Evolutionary conservation across 768 basidiomycete species (phyloP).

Genomic region (Brasilioporus rufonigricans): DNA sequence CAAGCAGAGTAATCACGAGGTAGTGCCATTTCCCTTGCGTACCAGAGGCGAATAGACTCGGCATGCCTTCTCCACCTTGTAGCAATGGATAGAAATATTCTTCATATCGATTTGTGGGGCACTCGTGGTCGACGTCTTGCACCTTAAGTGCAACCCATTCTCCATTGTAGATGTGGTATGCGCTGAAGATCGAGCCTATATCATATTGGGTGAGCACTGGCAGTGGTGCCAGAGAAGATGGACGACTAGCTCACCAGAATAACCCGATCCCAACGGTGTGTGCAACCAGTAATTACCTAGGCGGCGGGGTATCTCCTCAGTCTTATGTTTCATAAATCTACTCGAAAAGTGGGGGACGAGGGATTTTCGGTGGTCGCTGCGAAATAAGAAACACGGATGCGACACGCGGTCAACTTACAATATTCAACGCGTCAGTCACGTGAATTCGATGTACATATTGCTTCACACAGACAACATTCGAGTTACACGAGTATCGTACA

Average conservation of each 20-base stretch:
- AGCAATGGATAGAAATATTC: constrained; percentile 64
- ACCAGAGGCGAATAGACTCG: constrained; percentile 63
- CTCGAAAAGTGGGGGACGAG: too few species aligned
- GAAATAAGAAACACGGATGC: background rate
- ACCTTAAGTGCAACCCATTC: constrained; percentile 73
- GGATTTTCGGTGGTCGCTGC: background rate
- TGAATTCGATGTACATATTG: constrained; percentile 2
- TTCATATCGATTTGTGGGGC: constrained; percentile 75
- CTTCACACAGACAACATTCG: too few species aligned
- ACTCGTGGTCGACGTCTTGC: constrained; percentile 66
- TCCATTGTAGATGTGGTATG: constrained; percentile 52
- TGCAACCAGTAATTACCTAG: constrained; percentile 64
- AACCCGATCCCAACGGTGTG: constrained; percentile 65
- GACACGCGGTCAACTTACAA: constrained; percentile 9
- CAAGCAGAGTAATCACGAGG: constrained; percentile 76
- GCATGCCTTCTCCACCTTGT: constrained; percentile 74
- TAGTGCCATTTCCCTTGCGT: constrained; percentile 61
- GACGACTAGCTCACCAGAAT: constrained; percentile 51
- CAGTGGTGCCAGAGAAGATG: background rate
- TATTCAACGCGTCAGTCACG: constrained; percentile 30
- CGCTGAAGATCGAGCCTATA: constrained; percentile 71
- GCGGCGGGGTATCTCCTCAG: constrained; percentile 29
- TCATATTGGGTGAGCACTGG: constrained; percentile 1
- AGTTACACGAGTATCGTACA: too few species aligned
- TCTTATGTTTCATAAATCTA: constrained; percentile 14